Conservation (phyloP, 495 filamentous ascomycete species). For the Geopyxis carbonaria region DNA sequence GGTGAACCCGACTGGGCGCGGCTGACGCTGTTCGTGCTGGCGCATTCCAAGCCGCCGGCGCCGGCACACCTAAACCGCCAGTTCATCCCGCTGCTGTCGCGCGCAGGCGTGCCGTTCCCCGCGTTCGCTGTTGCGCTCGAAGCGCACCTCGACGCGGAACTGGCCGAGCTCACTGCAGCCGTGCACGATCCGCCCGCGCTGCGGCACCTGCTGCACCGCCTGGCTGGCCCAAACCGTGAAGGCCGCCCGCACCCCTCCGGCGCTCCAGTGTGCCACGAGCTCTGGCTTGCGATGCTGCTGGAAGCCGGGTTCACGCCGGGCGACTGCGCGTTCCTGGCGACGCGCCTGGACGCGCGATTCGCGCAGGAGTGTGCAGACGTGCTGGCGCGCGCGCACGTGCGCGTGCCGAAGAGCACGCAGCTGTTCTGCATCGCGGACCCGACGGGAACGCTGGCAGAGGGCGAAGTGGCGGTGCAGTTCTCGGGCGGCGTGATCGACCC, state of each 20-base stretch:
- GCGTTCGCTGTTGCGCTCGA: slow-evolving; percentile 39
- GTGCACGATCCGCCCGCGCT: slow-evolving; percentile 35
- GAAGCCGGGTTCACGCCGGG: slow-evolving; percentile 27
- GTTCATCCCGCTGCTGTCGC: slow-evolving; percentile 57
- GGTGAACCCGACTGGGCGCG: slow-evolving; percentile 31
- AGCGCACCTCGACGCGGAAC: slow-evolving; percentile 40
- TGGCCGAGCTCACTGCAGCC: slow-evolving; percentile 41
- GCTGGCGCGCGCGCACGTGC: slow-evolving; percentile 49
- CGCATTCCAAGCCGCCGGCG: slow-evolving; percentile 41
- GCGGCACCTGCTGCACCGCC: slow-evolving; percentile 39
- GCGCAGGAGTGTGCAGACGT: slow-evolving; percentile 37
- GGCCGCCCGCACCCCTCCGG: slow-evolving; percentile 24
- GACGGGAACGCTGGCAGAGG: slow-evolving; percentile 45
- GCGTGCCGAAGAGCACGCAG: slow-evolving; percentile 53
- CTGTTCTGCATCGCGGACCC: slow-evolving; percentile 73
- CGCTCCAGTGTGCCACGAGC: slow-evolving; percentile 35
- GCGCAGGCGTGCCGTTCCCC: slow-evolving; percentile 37
- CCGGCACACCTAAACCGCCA: slow-evolving; percentile 55
- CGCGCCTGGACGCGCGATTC: slow-evolving; percentile 38
- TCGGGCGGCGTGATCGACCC: slow-evolving; percentile 48
- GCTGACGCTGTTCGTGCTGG: slow-evolving; percentile 59
- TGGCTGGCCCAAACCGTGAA: slow-evolving; percentile 1
- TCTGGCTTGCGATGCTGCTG: slow-evolving; percentile 37
- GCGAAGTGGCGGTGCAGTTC: slow-evolving; percentile 67
- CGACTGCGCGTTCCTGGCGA: slow-evolving; percentile 40